Conservation (phyloP, 2,329 filamentous ascomycete species). For the Sclerotinia glacialis region DNA sequence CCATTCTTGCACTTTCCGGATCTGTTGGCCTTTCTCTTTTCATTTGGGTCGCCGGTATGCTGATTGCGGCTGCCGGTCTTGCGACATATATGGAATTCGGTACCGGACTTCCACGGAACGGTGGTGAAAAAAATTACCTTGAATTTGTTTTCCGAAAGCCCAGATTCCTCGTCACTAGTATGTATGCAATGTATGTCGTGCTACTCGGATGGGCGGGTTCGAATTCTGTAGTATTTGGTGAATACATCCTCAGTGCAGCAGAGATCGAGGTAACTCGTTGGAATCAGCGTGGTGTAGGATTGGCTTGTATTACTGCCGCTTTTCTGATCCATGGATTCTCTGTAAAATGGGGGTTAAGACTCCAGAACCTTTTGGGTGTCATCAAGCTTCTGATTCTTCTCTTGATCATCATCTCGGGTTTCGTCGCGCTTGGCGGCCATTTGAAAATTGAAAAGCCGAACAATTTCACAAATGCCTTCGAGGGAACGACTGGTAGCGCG, state of each 20-base stretch:
- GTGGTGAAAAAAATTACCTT: slow-evolving; percentile 66
- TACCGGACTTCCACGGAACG: slow-evolving; percentile 61
- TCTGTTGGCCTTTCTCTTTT: slow-evolving; percentile 61
- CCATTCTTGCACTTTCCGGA: slow-evolving; percentile 55
- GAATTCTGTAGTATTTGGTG: slow-evolving; percentile 68
- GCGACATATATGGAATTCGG: slow-evolving; percentile 66
- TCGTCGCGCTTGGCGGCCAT: slow-evolving; percentile 55
- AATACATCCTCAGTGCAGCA: slow-evolving; percentile 66
- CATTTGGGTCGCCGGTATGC: slow-evolving; percentile 60
- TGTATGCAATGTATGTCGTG: slow-evolving; percentile 61
- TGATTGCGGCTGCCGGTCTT: slow-evolving; percentile 61
- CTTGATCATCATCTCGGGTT: slow-evolving; percentile 60
- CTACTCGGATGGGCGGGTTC: slow-evolving; percentile 64
- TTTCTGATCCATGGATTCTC: slow-evolving; percentile 64
- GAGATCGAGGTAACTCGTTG: slow-evolving; percentile 60
- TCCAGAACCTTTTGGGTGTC: slow-evolving; percentile 63
- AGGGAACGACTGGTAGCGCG: slow-evolving; percentile 62
- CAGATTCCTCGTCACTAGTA: slow-evolving; percentile 57
- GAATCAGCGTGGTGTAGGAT: slow-evolving; percentile 64
- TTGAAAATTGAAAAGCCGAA: slow-evolving; percentile 58
- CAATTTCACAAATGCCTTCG: slow-evolving; percentile 63
- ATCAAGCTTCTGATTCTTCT: slow-evolving; percentile 66
- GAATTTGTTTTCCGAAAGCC: slow-evolving; percentile 62
- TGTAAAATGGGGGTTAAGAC: slow-evolving; percentile 63
- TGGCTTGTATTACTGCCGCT: slow-evolving; percentile 63